Conservation (phyloP, 305 asterid genomes). For the Solanum hybrid region DNA sequence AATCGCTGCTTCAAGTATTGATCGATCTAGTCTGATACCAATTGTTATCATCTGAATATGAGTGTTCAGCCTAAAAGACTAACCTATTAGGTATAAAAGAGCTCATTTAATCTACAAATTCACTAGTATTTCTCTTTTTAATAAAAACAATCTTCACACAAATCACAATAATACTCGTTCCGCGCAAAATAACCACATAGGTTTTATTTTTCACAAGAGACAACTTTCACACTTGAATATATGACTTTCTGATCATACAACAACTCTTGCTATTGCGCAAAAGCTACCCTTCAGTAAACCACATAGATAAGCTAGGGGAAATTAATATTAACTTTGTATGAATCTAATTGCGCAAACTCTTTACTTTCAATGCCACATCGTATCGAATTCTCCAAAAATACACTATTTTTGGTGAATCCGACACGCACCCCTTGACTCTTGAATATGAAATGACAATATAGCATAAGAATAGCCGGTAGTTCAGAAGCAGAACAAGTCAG, state of each 20-base stretch:
- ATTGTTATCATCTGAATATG: neutral
- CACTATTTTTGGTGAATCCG: neutral
- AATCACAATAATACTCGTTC: neutral
- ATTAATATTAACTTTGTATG: neutral
- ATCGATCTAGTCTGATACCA: neutral
- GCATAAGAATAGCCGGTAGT: slow-evolving; percentile 4
- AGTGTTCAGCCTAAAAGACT: neutral
- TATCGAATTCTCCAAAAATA: too few species aligned
- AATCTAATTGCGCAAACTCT: too few species aligned
- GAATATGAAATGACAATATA: neutral
- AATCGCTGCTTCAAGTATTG: neutral
- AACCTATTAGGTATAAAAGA: neutral
- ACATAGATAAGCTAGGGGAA: neutral
- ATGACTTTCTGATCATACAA: neutral
- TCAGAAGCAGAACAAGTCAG: slow-evolving; percentile 19
- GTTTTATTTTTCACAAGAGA: neutral
- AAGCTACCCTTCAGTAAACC: neutral
- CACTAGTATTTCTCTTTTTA: neutral
- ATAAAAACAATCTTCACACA: neutral
- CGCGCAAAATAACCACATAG: neutral
- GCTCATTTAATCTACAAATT: neutral
- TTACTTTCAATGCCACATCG: too few species aligned
- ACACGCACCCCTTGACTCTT: neutral
- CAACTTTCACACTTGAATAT: neutral
- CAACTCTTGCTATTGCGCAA: neutral